Evolutionary conservation across 1,284 basidiomycete species (phyloP).

Genomic region (Rhizoctonia solani): DNA sequence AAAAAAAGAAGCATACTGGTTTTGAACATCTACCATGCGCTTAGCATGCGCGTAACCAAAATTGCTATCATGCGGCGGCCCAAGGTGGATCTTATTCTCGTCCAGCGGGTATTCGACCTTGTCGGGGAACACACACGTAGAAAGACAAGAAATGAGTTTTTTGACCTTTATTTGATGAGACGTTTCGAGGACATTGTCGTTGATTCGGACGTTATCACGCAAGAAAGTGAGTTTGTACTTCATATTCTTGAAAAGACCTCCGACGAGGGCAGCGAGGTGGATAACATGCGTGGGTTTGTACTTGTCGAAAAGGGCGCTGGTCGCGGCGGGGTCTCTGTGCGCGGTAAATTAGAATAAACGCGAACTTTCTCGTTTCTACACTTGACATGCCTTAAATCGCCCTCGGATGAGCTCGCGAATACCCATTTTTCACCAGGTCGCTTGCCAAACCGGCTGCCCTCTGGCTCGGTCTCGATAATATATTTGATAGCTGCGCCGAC

Average conservation of each 20-base stretch:
- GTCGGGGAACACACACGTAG: slow-evolving; percentile 88
- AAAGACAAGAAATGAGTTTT: slow-evolving; percentile 84
- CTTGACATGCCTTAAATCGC: slow-evolving; percentile 67
- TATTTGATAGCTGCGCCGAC: slow-evolving; percentile 82
- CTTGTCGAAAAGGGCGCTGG: slow-evolving; percentile 75
- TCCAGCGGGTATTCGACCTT: slow-evolving; percentile 80
- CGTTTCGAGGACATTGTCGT: slow-evolving; percentile 83
- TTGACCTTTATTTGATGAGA: slow-evolving; percentile 64
- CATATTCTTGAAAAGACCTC: slow-evolving; percentile 91
- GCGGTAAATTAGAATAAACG: slow-evolving; percentile 25
- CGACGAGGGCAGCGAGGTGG: slow-evolving; percentile 85
- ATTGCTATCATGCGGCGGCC: slow-evolving; percentile 86
- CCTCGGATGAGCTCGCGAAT: slow-evolving; percentile 75
- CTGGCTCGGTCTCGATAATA: slow-evolving; percentile 75
- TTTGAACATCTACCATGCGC: slow-evolving; percentile 90
- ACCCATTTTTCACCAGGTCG: slow-evolving; percentile 79
- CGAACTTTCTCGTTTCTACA: neutral
- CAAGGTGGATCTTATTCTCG: slow-evolving; percentile 84
- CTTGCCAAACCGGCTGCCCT: slow-evolving; percentile 76
- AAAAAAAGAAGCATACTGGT: slow-evolving; percentile 62
- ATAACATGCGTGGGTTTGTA: slow-evolving; percentile 91
- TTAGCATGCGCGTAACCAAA: slow-evolving; percentile 93
- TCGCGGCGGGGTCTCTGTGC: slow-evolving; percentile 63
- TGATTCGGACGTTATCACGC: slow-evolving; percentile 87
- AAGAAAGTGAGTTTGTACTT: slow-evolving; percentile 88